These are phyloP conservation scores for Acanthamoeba sp. DNA, from an alignment of 208 protist genomes.

Conservation along the genomic window DNA sequence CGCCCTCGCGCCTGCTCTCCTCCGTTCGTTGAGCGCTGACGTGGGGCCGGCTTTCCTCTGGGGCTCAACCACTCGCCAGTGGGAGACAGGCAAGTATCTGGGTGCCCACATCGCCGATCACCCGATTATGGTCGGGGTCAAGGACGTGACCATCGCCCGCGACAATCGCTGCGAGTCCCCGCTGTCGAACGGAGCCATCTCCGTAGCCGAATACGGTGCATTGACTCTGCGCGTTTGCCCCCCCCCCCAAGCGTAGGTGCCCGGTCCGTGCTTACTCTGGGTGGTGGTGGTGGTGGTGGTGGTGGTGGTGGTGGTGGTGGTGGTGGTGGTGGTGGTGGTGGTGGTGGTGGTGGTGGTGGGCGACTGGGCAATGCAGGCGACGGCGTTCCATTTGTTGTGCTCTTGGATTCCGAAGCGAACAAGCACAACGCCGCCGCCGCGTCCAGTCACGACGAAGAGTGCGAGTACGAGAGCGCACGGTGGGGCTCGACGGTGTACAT, in stretches of 20 bases:
- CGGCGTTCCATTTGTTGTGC: constrained; percentile 24
- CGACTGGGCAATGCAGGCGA: neutral
- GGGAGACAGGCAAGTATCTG: constrained; percentile 32
- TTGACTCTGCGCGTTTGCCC: too few species aligned
- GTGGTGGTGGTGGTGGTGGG: too few species aligned
- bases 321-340: too few species aligned
- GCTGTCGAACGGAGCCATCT: neutral
- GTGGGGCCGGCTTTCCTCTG: neutral
- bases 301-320: too few species aligned
- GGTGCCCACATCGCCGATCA: neutral
- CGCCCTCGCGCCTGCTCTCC: neutral
- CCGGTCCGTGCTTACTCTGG: too few species aligned
- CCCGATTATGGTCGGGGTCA: constrained; percentile 10
- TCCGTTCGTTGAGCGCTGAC: neutral
- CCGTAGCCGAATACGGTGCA: neutral
- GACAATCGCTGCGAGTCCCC: constrained; percentile 41
- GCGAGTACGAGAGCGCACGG: neutral
- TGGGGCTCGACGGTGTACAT: constrained; percentile 45
- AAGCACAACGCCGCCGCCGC: neutral
- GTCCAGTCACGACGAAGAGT: neutral
- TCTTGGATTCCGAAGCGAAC: constrained; percentile 15
- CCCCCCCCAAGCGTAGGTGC: too few species aligned
- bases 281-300: too few species aligned
- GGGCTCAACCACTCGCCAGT: neutral
- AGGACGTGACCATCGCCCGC: neutral